Evolutionary conservation across 192 early-diverging fungal species (phyloP), one percentile per base, ranked within the genome.

Genomic region (Phycomyces nitens): DNA sequence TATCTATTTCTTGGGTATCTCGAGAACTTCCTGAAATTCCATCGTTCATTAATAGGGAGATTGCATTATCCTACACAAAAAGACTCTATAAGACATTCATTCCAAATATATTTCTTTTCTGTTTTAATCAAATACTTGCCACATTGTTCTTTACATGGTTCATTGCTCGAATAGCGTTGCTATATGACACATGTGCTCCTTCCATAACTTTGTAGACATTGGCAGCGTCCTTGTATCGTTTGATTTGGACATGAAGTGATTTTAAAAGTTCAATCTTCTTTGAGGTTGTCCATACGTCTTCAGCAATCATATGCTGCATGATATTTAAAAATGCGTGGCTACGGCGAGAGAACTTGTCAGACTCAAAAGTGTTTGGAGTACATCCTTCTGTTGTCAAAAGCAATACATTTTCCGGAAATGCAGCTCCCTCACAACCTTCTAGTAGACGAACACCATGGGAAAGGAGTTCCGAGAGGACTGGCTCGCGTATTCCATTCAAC

Each of bases 121-220:
- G 2, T 7, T 3, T n/a, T 5, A 23, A 1, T 14, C 5, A 12
- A 5, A 34, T 34, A 51, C 62, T 65, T 69, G 69, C 72, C 20
- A 68, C 42, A 62, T 67, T 70, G 39, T 69, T 69, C 10, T 65
- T 70, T 16, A 34, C 47, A 34, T 63, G 40, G 29, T 73, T 65
- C 7, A 79, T 63, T 0, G 78, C 75, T 56, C 64, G 60, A n/a
- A 62, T 49, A 9, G 80, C 80, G 21, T 79, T 73, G 12, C 71
- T 71, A 58, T 71, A 82, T 9, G 67, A 65, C 3, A 74, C 73
- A 21, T 77, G 68, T 27, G 73, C 69, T 7, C 71, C 73, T 61
- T 82, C 75, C 80, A 82, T 82, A 1, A 79, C 77, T 20, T 77
- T 72, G 67, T 79, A 82, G 24, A 72, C 60, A 16, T 58, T 24